Evolutionary conservation across 1,139 yeast species (phyloP), one percentile per base, ranked within the genome.

Genomic region (Geotrichum histeridarum): DNA sequence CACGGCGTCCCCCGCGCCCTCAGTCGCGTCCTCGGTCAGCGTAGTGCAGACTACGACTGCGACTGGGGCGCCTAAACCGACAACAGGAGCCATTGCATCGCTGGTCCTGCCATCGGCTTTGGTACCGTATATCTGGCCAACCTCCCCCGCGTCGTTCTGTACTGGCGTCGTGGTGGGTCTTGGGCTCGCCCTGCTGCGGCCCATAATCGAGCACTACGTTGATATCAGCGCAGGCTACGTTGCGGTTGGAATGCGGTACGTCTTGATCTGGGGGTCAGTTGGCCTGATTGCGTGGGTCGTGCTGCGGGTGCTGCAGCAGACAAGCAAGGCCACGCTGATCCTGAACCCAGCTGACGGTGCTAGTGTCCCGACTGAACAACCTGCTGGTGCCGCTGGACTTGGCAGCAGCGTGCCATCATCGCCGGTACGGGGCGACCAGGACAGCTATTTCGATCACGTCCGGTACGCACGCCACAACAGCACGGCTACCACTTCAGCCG

Each of bases 121-220:
- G 1, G 60, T 61, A 12, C 64, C 64, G 6, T 60, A 58, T 49
- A 59, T 61, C 45, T 60, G 61, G 60, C 64, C 64, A 12, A 51
- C 59, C 9, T 60, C 63, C 11, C 66, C 67, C 1, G 61, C 65
- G 2, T 64, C 67, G n/a, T 64, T 64, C 52, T 56, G 59, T 18
- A 55, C 65, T 7, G 67, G 67, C 18, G 59, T 64, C 12, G 54
- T 58, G 7, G 60, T 58, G 4, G 67, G 67, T n/a, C 53, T 62
- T 37, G 36, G 59, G 30, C 53, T 64, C n/a, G 63, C 65, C 6
- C 54, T 57, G 44, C 44, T 62, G 32, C 55, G 65, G n/a, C 67
- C 67, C 5, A 51, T 62, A 2, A 48, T 63, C 12, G 65, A 63
- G 51, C 57, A 56, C 42, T 64, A 64, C 48, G 58, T 64, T 49